Conservation (phyloP, 2,329 filamentous ascomycete species). For the Fusarium gaditjirri region DNA sequence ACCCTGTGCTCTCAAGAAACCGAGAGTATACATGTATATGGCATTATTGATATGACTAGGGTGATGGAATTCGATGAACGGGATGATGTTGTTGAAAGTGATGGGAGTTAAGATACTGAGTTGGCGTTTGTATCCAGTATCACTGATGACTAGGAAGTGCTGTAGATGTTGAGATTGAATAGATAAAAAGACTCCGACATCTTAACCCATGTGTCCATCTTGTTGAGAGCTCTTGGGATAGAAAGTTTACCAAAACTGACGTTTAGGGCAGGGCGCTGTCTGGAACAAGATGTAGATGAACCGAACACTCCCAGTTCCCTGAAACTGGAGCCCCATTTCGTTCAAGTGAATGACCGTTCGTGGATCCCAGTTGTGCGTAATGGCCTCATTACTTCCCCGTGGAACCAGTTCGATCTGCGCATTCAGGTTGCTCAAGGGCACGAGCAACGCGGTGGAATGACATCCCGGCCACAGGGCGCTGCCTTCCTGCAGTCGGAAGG, state of each 20-base stretch:
- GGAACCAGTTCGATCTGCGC: slow-evolving; percentile 24
- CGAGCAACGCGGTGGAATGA: slow-evolving; percentile 15
- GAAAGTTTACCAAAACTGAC: neutral
- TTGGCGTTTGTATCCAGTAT: neutral
- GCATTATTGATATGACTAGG: slow-evolving; percentile 9
- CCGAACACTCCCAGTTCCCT: slow-evolving; percentile 28
- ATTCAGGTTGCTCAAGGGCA: slow-evolving; percentile 24
- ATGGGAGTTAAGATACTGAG: neutral
- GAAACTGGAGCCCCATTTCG: slow-evolving; percentile 31
- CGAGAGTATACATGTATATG: neutral
- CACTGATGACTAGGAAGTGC: neutral
- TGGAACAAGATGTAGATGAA: slow-evolving; percentile 36
- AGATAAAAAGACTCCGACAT: neutral
- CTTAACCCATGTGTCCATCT: neutral
- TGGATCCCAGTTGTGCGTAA: slow-evolving; percentile 26
- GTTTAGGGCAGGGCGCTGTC: neutral
- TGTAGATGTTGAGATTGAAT: neutral
- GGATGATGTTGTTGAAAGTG: neutral
- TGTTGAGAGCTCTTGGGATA: neutral
- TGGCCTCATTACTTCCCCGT: slow-evolving; percentile 6
- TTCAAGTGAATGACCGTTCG: slow-evolving; percentile 29
- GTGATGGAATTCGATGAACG: slow-evolving; percentile 24
- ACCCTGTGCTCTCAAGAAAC: slow-evolving; percentile 5
- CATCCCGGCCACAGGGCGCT: slow-evolving; percentile 22
- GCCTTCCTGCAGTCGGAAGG: slow-evolving; percentile 32